Base-by-base conservation (phyloP, 805 yeast genomes). In the Sungouiozyma ichnusensis region DNA sequence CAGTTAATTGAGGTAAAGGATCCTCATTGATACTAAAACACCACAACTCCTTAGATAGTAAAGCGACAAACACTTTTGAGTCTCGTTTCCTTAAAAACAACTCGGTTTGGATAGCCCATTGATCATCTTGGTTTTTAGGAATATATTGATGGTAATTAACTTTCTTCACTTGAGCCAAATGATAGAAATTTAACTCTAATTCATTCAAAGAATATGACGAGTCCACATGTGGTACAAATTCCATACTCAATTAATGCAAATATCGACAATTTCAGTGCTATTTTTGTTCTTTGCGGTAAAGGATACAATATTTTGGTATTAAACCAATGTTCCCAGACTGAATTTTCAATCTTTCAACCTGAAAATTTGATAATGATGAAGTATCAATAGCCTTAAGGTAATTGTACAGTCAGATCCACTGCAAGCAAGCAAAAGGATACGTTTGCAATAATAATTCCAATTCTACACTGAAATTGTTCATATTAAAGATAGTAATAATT, bases 41-140 rank as follows among this genome's bases (percentile, higher is more conserved):
- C 72, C 73, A 69, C 6, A 70, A 52, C 35, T 69, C 73, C 43
- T 65, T 64, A 7, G 69, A 58, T 29, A 66, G 57, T 2, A 67
- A 52, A 8, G 67, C 63, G 0, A 66, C 71, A 16, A 70, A 48
- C 4, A 57, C 60, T 33, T 57, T 58, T 6, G 67, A 60, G 36
- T 65, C 50, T 11, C 56, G 48, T 39, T 60, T 59, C 41, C 73
- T 47, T 33, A 69, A 41, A 13, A 54, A 48, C 1, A 69, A 48
- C 45, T 70, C 74, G 35, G 67, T 68, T 39, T 68, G 68, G 27
- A 69, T 54, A 5, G 70, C 55, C 49, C 65, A 55, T 42, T 68
- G 71, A 36, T 67, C 71, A 37, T 67, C 69, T 32, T 58, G 52
- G 29, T 52, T 53, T 38, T 51, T 52, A 9, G 60, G 63, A 37